A percentile compares a stretch with the other conserved stretches of the same genome.
phyloP scores from a whole-genome alignment of 768 basidiomycete genomes.

The Dentipellis fragilis region DNA sequence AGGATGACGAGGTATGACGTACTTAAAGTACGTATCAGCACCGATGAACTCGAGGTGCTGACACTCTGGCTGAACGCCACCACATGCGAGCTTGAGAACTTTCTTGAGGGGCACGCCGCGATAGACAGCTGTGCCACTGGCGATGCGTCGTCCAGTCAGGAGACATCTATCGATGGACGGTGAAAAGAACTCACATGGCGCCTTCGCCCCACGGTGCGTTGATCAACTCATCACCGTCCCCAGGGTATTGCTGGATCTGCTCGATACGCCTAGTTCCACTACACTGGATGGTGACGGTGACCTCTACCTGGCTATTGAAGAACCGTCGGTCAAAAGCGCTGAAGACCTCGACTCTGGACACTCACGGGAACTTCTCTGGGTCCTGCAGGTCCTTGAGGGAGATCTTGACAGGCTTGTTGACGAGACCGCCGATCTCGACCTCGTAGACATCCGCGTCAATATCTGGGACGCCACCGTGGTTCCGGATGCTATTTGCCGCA shows the following conservation, averaged over 20 bases:
- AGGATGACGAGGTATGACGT: background rate
- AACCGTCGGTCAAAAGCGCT: background rate
- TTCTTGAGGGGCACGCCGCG: conserved; percentile 45
- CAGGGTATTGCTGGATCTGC: conserved; percentile 42
- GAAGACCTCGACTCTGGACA: background rate
- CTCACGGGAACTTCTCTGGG: conserved; percentile 33
- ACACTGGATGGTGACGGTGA: conserved; percentile 47
- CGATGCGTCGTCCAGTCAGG: background rate
- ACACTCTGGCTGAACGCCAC: conserved; percentile 36
- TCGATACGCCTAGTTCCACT: conserved; percentile 43
- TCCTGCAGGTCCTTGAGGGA: conserved; percentile 40
- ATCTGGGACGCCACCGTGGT: conserved; percentile 43
- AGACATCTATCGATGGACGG: background rate
- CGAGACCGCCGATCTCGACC: conserved; percentile 43
- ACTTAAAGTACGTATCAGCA: conserved; percentile 51
- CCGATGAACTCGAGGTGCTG: conserved; percentile 47
- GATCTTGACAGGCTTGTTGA: conserved; percentile 33
- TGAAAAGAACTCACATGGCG: conserved; percentile 30
- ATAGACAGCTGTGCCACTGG: conserved; percentile 41
- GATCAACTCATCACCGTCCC: conserved; percentile 44
- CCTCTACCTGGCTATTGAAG: conserved; percentile 31
- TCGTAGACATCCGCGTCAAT: conserved; percentile 36
- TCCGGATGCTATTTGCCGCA: conserved; percentile 41
- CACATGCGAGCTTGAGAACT: conserved; percentile 41
- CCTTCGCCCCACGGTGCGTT: conserved; percentile 43